Base-by-base conservation (phyloP, 148 eudicot species). In the Chenopodium berlandieri region DNA sequence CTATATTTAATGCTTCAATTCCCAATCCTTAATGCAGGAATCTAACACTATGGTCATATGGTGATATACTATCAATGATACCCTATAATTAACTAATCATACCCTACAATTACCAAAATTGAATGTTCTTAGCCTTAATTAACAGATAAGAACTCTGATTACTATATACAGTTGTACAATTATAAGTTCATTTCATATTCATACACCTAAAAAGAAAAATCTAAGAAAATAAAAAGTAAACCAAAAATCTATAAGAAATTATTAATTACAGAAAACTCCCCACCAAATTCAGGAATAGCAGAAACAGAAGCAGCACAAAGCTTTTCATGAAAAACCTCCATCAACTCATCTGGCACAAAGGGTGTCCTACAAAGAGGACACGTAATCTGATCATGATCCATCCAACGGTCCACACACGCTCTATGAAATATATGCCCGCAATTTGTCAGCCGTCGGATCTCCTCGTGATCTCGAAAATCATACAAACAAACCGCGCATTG, bases 381-480 rank as follows among this genome's bases (percentile, higher is more conserved):
- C 13, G 88, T 93, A 74, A 86, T 85, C 78, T 87, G 92, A 83
- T 90, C 92, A 75, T 91, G 92, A 62, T 90, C 94, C 90, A 94
- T 89, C 97, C 97, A 94, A 75, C 90, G 88, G 91, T 90, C 98
- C 73, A 92, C 84, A 77, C 97, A 94, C 74, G 82, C 80, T 79
- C 81, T 75, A 65, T 94, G 97, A 25, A 91, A 89, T 73, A 92
- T 48, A 62, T 89, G 94, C 34, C 81, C 54, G 80, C 95, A 91
- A 50, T 91, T 89, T 1, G 79, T 75, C 78, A 94, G 81, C 86
- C 77, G 81, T 73, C 91, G 81, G 83, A 90, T 82, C 89, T 90
- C 93, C 47, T 92, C 95, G n/a, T 78, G 78, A 13, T 75, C 75
- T 11, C 82, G 69, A 65, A 93, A 94, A 31, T 92, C 92, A 80